Percentiles rank a stretch among this genome's conserved stretches.
Evolutionary conservation across 257 asterid genomes (phyloP).

Genomic region (Paulownia fortunei): DNA sequence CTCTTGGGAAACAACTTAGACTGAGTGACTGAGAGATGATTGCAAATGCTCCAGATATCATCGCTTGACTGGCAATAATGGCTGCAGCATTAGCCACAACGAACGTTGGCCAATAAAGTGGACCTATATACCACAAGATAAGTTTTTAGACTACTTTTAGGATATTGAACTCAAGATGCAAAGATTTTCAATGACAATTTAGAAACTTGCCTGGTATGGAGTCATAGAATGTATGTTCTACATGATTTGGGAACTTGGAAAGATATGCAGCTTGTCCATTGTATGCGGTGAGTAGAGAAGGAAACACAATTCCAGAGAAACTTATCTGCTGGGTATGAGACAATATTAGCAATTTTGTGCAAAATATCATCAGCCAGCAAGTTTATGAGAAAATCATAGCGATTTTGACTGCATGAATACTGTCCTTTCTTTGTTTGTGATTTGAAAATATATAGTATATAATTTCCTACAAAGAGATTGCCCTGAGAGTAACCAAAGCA

Average conservation of each 20-base stretch:
- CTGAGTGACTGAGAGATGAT: slow-evolving; percentile 68
- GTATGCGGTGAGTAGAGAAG: slow-evolving; percentile 55
- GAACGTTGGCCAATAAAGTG: slow-evolving; percentile 76
- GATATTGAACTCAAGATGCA: background rate
- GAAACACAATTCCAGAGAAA: slow-evolving; percentile 61
- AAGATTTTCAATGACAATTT: background rate
- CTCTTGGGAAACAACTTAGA: slow-evolving; percentile 73
- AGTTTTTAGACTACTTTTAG: background rate
- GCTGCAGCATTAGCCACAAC: slow-evolving; percentile 77
- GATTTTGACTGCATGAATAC: too few relatives aligned
- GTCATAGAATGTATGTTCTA: slow-evolving; percentile 51
- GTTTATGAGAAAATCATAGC: background rate
- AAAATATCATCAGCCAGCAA: background rate
- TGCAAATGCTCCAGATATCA: slow-evolving; percentile 76
- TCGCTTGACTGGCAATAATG: slow-evolving; percentile 81
- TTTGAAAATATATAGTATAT: too few relatives aligned
- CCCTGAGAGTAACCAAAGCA: too few relatives aligned
- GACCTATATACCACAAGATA: slow-evolving; percentile 35
- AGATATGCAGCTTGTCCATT: slow-evolving; percentile 80
- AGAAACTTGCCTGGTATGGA: slow-evolving; percentile 54
- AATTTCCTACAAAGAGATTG: too few relatives aligned
- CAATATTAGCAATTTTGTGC: background rate
- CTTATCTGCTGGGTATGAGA: slow-evolving; percentile 51
- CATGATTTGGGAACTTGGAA: slow-evolving; percentile 48
- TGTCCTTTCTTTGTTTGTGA: too few relatives aligned